Evolutionary conservation across 2,329 filamentous ascomycete genomes (phyloP).

Genomic region (Exserohilum rostratum): DNA sequence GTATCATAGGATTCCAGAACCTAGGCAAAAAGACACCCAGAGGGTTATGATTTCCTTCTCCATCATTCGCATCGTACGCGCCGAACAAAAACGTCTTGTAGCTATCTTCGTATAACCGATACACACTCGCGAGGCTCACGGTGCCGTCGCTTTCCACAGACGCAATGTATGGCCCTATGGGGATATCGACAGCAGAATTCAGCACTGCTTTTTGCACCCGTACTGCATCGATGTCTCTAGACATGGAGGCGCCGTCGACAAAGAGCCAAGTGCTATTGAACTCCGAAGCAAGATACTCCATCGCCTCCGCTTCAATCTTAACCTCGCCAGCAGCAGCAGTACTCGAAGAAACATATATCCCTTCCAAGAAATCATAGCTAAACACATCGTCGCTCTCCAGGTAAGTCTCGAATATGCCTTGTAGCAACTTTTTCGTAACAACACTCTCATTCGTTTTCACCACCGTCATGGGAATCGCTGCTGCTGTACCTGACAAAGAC

Average conservation of each 20-base stretch:
- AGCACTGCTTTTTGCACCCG: background rate
- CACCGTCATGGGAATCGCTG: slow-evolving; percentile 34
- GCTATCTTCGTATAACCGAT: slow-evolving; percentile 39
- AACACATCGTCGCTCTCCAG: slow-evolving; percentile 47
- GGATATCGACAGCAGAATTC: slow-evolving; percentile 14
- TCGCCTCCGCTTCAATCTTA: slow-evolving; percentile 26
- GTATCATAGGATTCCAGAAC: slow-evolving; percentile 38
- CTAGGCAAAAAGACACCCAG: slow-evolving; percentile 34
- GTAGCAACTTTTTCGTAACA: slow-evolving; percentile 37
- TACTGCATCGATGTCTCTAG: slow-evolving; percentile 5
- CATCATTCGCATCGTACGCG: slow-evolving; percentile 36
- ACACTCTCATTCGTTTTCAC: slow-evolving; percentile 37
- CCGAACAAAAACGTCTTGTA: slow-evolving; percentile 41
- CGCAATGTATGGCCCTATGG: slow-evolving; percentile 41
- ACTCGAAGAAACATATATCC: slow-evolving; percentile 38
- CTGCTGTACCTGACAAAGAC: slow-evolving; percentile 3
- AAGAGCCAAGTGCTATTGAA: slow-evolving; percentile 28
- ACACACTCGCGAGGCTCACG: slow-evolving; percentile 34
- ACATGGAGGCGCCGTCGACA: slow-evolving; percentile 17
- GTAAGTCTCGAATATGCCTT: slow-evolving; percentile 40
- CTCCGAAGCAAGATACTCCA: slow-evolving; percentile 22
- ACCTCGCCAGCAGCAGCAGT: slow-evolving; percentile 21
- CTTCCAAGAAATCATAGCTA: slow-evolving; percentile 44
- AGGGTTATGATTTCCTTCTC: slow-evolving; percentile 25
- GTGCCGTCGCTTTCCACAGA: slow-evolving; percentile 8